These are phyloP conservation scores for Didymella arachidicola DNA, from an alignment of 2,329 filamentous ascomycete genomes.

Conservation along the genomic window DNA sequence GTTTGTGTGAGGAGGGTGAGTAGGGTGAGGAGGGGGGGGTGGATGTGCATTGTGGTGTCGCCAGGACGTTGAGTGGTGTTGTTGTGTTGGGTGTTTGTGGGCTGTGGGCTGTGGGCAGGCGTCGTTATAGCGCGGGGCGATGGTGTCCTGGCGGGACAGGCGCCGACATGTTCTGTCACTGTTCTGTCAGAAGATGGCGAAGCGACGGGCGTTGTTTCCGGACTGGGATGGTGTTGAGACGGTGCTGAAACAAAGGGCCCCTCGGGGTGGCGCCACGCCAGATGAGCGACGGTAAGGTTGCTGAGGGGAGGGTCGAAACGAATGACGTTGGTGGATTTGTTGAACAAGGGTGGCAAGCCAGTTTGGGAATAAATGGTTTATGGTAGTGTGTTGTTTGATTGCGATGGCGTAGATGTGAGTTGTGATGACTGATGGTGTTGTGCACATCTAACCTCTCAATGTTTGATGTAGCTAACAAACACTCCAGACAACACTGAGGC, in stretches of 20 bases:
- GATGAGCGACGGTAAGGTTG: constrained; percentile 1
- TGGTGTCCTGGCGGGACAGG: neutral
- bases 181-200: neutral
- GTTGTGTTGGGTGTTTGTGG: neutral
- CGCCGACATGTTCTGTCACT: constrained; percentile 3
- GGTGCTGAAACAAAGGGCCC: constrained; percentile 35
- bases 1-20: constrained; percentile 19
- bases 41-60: constrained; percentile 24
- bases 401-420: no score
- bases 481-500: no score
- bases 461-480: no score
- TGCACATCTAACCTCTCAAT: no score
- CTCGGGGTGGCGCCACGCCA: neutral
- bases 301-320: neutral
- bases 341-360: neutral
- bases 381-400: neutral
- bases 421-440: no score
- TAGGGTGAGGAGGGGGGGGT: constrained; percentile 34
- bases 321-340: neutral
- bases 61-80: neutral
- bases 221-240: constrained; percentile 39
- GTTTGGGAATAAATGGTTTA: neutral
- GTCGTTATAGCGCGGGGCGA: no score
- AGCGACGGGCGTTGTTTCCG: constrained; percentile 16
- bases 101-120: no score